Percentiles rank a stretch among this genome's conserved stretches.
phyloP scores from a whole-genome alignment of 345 rosid genomes.

The Eucalyptus caleyi region DNA sequence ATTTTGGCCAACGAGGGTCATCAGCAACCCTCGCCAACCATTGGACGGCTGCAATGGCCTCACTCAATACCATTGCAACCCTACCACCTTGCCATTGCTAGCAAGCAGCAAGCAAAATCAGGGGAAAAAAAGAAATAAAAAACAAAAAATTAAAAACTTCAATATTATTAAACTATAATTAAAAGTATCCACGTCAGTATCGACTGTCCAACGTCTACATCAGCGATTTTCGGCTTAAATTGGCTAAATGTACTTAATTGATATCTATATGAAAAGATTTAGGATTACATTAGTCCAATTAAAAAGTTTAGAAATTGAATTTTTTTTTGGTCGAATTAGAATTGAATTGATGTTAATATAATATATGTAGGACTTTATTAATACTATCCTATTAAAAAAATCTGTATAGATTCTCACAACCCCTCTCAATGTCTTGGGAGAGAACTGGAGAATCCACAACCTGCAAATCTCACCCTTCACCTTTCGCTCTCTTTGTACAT shows the following conservation, averaged over 20 bases:
- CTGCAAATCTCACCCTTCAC: background rate
- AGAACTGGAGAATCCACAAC: background rate
- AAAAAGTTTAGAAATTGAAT: no score
- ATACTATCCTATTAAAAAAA: no score
- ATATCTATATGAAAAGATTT: no score
- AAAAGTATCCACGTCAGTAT: accelerated
- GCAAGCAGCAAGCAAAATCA: background rate
- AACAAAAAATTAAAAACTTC: no score
- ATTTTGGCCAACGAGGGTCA: background rate
- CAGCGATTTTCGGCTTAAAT: no score
- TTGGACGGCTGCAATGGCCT: background rate
- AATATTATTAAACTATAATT: no score
- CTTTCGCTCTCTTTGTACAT: background rate
- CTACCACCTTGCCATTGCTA: background rate
- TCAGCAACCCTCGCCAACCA: background rate
- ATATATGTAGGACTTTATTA: no score
- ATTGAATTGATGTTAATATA: no score
- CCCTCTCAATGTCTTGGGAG: background rate
- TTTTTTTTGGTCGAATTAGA: no score
- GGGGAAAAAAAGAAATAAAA: background rate
- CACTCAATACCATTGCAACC: background rate
- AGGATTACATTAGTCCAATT: no score
- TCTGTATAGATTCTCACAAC: background rate
- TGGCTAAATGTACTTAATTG: background rate
- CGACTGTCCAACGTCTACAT: accelerated